A percentile compares a stretch with the other conserved stretches of the same genome.
Conservation (phyloP, 352 stramenopile genomes). For the Pythium aquatile region DNA sequence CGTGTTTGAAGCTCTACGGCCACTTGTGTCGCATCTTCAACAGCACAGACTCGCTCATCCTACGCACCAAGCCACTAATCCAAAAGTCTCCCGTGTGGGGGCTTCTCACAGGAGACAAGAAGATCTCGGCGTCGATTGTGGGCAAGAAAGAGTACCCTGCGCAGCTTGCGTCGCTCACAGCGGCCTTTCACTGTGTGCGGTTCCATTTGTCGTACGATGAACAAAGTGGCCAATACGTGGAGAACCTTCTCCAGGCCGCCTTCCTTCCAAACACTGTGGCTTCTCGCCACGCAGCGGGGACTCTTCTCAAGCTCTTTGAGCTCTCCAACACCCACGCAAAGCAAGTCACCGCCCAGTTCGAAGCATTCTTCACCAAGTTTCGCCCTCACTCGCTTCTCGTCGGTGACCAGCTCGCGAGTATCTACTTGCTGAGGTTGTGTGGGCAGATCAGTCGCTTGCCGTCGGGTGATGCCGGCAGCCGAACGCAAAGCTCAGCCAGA, state of each 20-base stretch:
- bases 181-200: slow-evolving; percentile 54
- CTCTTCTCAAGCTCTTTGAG: slow-evolving; percentile 49
- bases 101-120: slow-evolving; percentile 46
- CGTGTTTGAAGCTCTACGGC: slow-evolving; percentile 58
- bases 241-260: slow-evolving; percentile 50
- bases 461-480: background rate
- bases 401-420: slow-evolving; percentile 58
- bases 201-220: slow-evolving; percentile 39
- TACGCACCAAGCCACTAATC: slow-evolving; percentile 38
- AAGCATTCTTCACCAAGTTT: slow-evolving; percentile 52
- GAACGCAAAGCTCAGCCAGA: background rate
- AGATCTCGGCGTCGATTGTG: slow-evolving; percentile 35
- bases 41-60: slow-evolving; percentile 45
- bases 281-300: slow-evolving; percentile 62
- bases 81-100: slow-evolving; percentile 54
- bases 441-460: slow-evolving; percentile 59
- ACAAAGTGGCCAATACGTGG: slow-evolving; percentile 38
- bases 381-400: slow-evolving; percentile 45
- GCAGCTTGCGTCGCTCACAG: slow-evolving; percentile 49
- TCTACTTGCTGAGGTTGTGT: slow-evolving; percentile 60
- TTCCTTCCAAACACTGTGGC: slow-evolving; percentile 47
- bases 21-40: slow-evolving; percentile 51
- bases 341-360: slow-evolving; percentile 42
- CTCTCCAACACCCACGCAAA: slow-evolving; percentile 37
- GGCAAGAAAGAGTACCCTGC: slow-evolving; percentile 54